Evolutionary conservation across 2,329 filamentous ascomycete species (phyloP).

Genomic region (Penicillium freii): DNA sequence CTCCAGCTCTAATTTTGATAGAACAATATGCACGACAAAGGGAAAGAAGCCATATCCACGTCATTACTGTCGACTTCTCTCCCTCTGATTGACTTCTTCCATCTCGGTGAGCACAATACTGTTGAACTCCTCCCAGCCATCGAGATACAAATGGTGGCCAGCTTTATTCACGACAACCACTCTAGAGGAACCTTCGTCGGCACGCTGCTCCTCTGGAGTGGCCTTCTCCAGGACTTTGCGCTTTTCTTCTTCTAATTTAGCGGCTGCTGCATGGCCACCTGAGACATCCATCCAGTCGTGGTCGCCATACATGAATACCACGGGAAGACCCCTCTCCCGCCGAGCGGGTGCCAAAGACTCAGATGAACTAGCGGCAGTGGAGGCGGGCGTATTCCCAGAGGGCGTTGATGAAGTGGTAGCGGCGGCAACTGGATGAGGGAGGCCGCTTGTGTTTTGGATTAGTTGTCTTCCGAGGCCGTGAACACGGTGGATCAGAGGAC

Average conservation of each 20-base stretch:
- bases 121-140: constrained; percentile 70
- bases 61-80: constrained; percentile 20
- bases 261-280: constrained; percentile 75
- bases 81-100: constrained; percentile 53
- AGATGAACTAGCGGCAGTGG: constrained; percentile 11
- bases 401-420: constrained; percentile 15
- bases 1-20: constrained; percentile 12
- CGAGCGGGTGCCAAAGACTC: constrained; percentile 21
- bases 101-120: constrained; percentile 64
- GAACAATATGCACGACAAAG: constrained; percentile 8
- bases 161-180: constrained; percentile 74
- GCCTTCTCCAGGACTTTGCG: constrained; percentile 59
- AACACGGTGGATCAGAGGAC: constrained; percentile 82
- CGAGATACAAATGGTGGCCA: constrained; percentile 70
- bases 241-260: constrained; percentile 71
- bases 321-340: constrained; percentile 68
- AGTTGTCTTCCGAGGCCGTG: constrained; percentile 78
- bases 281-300: constrained; percentile 98
- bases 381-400: constrained; percentile 36
- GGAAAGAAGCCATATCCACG: neutral
- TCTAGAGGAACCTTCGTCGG: constrained; percentile 77
- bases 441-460: constrained; percentile 32
- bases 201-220: constrained; percentile 62
- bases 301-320: constrained; percentile 95
- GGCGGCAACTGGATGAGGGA: constrained; percentile 11